Percentiles rank a stretch among this genome's conserved stretches.
These are phyloP conservation scores for Xylaria scruposa DNA, from an alignment of 495 filamentous ascomycete genomes.

Conservation along the genomic window DNA sequence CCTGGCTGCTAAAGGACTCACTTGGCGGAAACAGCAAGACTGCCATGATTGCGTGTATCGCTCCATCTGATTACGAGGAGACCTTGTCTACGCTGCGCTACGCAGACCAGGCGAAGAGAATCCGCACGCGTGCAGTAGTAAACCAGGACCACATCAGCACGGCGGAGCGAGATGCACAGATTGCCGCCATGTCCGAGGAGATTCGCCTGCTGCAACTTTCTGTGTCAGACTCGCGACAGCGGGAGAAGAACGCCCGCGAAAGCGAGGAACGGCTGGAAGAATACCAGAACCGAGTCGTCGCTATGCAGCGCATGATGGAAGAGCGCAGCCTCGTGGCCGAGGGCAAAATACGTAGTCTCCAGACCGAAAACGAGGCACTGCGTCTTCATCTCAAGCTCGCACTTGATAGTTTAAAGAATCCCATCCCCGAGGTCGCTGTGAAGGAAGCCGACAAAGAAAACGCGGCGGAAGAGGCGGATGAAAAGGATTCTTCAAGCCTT, in stretches of 20 bases:
- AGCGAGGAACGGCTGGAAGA: slow-evolving; percentile 60
- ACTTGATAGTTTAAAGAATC: slow-evolving; percentile 85
- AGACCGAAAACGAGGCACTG: slow-evolving; percentile 88
- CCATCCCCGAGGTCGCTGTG: slow-evolving; percentile 67
- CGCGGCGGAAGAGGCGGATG: slow-evolving; percentile 27
- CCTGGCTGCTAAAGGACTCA: slow-evolving; percentile 94
- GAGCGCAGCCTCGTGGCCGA: slow-evolving; percentile 87
- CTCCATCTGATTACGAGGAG: slow-evolving; percentile 95
- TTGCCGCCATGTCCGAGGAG: slow-evolving; percentile 90
- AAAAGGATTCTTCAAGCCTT: slow-evolving; percentile 27
- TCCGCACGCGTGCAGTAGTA: slow-evolving; percentile 93
- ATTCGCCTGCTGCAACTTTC: slow-evolving; percentile 83
- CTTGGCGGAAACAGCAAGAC: slow-evolving; percentile 96
- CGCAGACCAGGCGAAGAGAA: slow-evolving; percentile 96
- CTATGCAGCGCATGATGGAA: slow-evolving; percentile 93
- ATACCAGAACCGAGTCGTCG: slow-evolving; percentile 84
- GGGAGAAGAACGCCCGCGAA: slow-evolving; percentile 53
- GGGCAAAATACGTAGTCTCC: slow-evolving; percentile 84
- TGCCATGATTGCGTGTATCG: slow-evolving; percentile 98
- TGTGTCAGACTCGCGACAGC: slow-evolving; percentile 62
- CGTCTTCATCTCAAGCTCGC: slow-evolving; percentile 84
- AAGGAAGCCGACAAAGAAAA: slow-evolving; percentile 41
- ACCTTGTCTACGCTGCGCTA: slow-evolving; percentile 95
- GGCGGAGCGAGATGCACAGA: slow-evolving; percentile 91
- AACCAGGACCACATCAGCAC: slow-evolving; percentile 90